Evolutionary conservation across 2,329 filamentous ascomycete species (phyloP).

Genomic region (Hypomyces perniciosus): DNA sequence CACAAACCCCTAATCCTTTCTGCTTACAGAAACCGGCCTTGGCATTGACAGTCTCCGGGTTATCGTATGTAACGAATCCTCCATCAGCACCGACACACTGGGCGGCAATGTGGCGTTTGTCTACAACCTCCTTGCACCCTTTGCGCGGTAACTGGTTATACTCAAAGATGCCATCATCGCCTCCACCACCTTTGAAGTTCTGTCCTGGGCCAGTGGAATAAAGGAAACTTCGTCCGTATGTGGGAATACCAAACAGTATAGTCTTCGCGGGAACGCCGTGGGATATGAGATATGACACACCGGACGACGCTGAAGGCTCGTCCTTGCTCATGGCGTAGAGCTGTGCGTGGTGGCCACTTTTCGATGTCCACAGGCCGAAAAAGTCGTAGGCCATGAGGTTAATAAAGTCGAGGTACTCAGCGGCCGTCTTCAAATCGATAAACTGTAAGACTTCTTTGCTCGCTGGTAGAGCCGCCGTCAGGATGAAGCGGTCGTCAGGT

Average conservation of each 20-base stretch:
- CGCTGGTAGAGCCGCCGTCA: slow-evolving; percentile 68
- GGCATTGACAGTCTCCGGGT: slow-evolving; percentile 65
- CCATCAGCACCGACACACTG: slow-evolving; percentile 68
- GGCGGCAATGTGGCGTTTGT: slow-evolving; percentile 62
- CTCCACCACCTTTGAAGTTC: slow-evolving; percentile 46
- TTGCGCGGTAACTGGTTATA: slow-evolving; percentile 62
- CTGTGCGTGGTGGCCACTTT: slow-evolving; percentile 69
- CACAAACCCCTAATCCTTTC: slow-evolving; percentile 58
- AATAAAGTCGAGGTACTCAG: slow-evolving; percentile 64
- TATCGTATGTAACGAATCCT: slow-evolving; percentile 76
- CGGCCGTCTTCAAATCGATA: slow-evolving; percentile 59
- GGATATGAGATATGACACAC: slow-evolving; percentile 58
- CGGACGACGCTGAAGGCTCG: slow-evolving; percentile 60
- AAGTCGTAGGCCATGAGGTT: slow-evolving; percentile 82
- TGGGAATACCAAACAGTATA: slow-evolving; percentile 69
- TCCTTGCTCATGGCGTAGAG: slow-evolving; percentile 58
- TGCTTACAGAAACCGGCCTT: slow-evolving; percentile 71
- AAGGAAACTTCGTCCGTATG: slow-evolving; percentile 70
- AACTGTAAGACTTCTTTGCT: slow-evolving; percentile 59
- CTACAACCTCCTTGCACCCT: slow-evolving; percentile 59
- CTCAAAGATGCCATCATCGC: slow-evolving; percentile 66
- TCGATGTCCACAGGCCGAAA: slow-evolving; percentile 61
- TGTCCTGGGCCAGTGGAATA: slow-evolving; percentile 60
- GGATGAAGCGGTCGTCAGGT: slow-evolving; percentile 60
- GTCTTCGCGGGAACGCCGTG: slow-evolving; percentile 64